phyloP scores from a whole-genome alignment of 2,329 filamentous ascomycete genomes.

The Ustilaginoidea virens region DNA sequence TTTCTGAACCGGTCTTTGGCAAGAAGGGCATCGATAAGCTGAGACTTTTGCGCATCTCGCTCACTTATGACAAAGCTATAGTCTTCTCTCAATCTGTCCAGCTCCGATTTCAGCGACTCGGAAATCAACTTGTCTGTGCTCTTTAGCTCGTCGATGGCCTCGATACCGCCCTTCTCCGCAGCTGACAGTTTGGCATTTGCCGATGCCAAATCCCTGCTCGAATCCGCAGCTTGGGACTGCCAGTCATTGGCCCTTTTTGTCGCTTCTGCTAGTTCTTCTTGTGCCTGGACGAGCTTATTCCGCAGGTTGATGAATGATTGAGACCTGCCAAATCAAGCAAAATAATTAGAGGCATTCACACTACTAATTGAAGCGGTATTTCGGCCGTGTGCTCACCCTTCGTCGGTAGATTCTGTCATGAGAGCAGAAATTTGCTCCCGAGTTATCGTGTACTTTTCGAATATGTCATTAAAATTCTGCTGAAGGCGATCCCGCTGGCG shows the following conservation, averaged over 20 bases:
- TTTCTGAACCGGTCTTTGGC: slow-evolving; percentile 45
- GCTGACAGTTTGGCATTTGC: slow-evolving; percentile 37
- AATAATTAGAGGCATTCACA: too few species aligned
- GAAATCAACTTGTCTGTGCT: slow-evolving; percentile 42
- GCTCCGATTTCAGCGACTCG: slow-evolving; percentile 40
- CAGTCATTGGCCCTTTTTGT: slow-evolving; percentile 28
- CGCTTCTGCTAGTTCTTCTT: slow-evolving; percentile 30
- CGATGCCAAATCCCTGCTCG: slow-evolving; percentile 38
- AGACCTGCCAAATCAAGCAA: slow-evolving; percentile 32
- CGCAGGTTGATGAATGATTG: slow-evolving; percentile 37
- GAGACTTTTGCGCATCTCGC: slow-evolving; percentile 40
- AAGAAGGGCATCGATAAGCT: slow-evolving; percentile 43
- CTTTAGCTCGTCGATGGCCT: slow-evolving; percentile 43
- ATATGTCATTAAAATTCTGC: slow-evolving; percentile 37
- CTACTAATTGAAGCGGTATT: slow-evolving; percentile 18
- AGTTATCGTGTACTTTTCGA: slow-evolving; percentile 40
- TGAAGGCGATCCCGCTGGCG: slow-evolving; percentile 35
- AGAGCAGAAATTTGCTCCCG: slow-evolving; percentile 43
- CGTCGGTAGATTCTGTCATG: slow-evolving; percentile 31
- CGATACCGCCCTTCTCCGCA: slow-evolving; percentile 35
- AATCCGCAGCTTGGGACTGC: slow-evolving; percentile 32
- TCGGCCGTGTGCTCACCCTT: slow-evolving; percentile 37
- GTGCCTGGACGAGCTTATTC: slow-evolving; percentile 27
- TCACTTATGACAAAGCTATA: slow-evolving; percentile 33
- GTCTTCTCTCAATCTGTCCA: slow-evolving; percentile 38